Evolutionary conservation across 176 grass and related monocot species (phyloP), one percentile per base, ranked within the genome.

Genomic region (Musa itinerans): DNA sequence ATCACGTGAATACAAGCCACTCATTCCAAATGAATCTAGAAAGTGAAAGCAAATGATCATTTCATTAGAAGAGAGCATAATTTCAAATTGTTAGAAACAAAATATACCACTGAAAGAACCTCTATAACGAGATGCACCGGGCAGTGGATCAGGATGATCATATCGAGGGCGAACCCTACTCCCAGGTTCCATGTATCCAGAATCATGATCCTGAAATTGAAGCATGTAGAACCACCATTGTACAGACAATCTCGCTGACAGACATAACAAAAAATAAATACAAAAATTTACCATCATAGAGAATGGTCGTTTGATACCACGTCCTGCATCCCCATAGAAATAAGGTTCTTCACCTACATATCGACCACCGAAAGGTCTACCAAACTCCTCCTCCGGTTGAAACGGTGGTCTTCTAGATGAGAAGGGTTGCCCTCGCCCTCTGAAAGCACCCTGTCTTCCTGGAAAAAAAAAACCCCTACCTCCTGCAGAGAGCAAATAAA

Each of bases 301-400:
- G 50, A 80, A 83, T 16, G 85, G 81, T 21, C 85, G 74, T 78
- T 87, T 87, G 9, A 72, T 13, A 68, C 85, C 53, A 87, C 61
- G 73, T 10, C 81, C 72, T 54, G 13, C 71, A 77, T 80, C 77
- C 53, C 66, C 52, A 48, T 83, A 77, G 17, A 80, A 80, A 72
- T 73, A 87, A 49, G 81, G 85, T 51, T 83, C 78, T 76, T 83
- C 85, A 53, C 22, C 21, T 34, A 69, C 51, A 24, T 73, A 58
- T 16, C 20, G 24, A 29, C 54, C 13, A 73, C 81, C 66, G 26
- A 83, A 87, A 55, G 71, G 81, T 48, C 85, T 20, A 27, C 66
- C 65, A 83, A 87, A 80, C 63, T 80, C 81, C 43, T 27, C 80
- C 65, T 77, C 72, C 8, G 85, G 77, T 50, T 62, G 66, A 87